Evolutionary conservation across 805 yeast species (phyloP), one percentile per base, ranked within the genome.

Genomic region (Ogataea sp.): DNA sequence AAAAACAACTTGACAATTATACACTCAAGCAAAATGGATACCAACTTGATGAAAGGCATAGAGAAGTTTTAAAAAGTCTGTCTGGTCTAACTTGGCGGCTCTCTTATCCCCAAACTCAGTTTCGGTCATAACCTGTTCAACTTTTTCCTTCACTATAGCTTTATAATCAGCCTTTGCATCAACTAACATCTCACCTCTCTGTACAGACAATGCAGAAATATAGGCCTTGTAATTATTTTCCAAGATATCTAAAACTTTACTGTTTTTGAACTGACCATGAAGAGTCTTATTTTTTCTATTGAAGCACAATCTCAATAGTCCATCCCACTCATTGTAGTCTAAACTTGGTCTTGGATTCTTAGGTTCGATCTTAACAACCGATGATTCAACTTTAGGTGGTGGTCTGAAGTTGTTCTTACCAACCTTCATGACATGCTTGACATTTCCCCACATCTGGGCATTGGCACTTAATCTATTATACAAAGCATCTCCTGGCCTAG

Each of bases 371-470:
- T 95, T 75, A 16, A 93, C 97, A 36, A 93, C 98, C 27, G 95
- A 82, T 0, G 97, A 88, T 61, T 93, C 98, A 42, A 93, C 98
- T 61, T 93, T 89, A 42, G 98, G 98, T 10, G 98, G 98, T 20
- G 98, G 98, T 51, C 96, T 73, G 69, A 93, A 93, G 56, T 93
- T 93, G 58, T 93, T 93, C 57, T 80, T 83, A 20, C 97, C 97
- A 24, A 93, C 98, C 62, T 93, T 93, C 98, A 93, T 93, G 39
- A 93, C 85, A 59, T 93, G 98, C 7, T 95, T 88, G 14, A 93
- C 97, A 48, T 86, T 86, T n/a, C 97, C 96, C 97, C 97, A 93
- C 97, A 93, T 90, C 57, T 93, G 98, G 1, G 93, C 97, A 56
- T 93, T 93, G 24, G 96, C 97, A 25, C 95, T 83, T 39, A 93